Evolutionary conservation across 108 stramenopile genomes (phyloP).

Genomic region (Cylindrotheca closterium): DNA sequence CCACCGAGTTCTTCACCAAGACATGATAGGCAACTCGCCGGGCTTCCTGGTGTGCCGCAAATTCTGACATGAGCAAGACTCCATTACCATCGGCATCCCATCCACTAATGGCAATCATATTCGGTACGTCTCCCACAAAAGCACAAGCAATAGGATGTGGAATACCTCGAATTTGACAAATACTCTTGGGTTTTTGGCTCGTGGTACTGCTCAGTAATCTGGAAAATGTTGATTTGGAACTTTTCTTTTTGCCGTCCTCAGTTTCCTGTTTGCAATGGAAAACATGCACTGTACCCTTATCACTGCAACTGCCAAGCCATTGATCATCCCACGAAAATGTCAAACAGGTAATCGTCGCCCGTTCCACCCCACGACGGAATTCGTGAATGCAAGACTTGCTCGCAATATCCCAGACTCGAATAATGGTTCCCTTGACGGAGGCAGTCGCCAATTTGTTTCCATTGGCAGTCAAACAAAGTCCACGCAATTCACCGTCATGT

Average conservation of each 20-base stretch:
- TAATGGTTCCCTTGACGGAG: conserved; percentile 91
- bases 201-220: conserved; percentile 25
- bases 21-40: conserved; percentile 53
- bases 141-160: conserved; percentile 79
- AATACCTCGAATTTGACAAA: conserved; percentile 78
- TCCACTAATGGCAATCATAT: conserved; percentile 76
- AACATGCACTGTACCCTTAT: conserved; percentile 96
- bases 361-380: conserved; percentile 93
- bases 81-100: conserved; percentile 87
- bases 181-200: conserved; percentile 49
- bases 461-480: conserved; percentile 81
- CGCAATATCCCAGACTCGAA: conserved; percentile 92
- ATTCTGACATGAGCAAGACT: conserved; percentile 72
- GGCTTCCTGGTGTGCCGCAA: conserved; percentile 52
- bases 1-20: conserved; percentile 39
- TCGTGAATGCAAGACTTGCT: conserved; percentile 71
- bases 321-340: conserved; percentile 80
- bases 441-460: conserved; percentile 92
- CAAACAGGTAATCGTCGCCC: conserved; percentile 88
- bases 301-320: conserved; percentile 91
- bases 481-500: conserved; percentile 90
- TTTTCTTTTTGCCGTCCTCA: conserved; percentile 13
- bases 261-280: conserved; percentile 54
- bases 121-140: conserved; percentile 72
- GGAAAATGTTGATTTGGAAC: conserved; percentile 3